Base-by-base conservation (phyloP, 805 yeast species). In the Ogataea paraovalis region DNA sequence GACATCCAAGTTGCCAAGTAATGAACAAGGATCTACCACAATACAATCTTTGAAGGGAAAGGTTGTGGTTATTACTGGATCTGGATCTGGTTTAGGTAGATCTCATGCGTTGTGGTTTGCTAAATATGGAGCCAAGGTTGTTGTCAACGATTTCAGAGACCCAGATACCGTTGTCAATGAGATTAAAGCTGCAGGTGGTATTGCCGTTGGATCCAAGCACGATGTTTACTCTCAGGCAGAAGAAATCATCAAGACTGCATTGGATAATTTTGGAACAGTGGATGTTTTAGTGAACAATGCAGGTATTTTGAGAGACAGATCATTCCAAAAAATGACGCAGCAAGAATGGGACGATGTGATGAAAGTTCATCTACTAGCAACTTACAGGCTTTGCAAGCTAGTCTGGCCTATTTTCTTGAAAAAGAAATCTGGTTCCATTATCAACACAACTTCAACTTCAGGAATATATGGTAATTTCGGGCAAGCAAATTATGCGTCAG, bases 381-480 rank as follows among this genome's bases (percentile, higher is more conserved):
- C 96, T 25, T 90, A 72, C 71, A 77, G 83, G 60, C 79, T 92
- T 65, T 80, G 89, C 56, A 85, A 87, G 64, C 85, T 91, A 45
- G 96, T 92, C 9, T 92, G 97, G 97, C 97, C 97, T 33, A 72
- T 85, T 55, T 87, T 92, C 66, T 56, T 76, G 47, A 79, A 87
- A 64, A 89, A 91, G 69, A 80, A 83, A 57, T 76, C 78, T 46
- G 97, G 98, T 57, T 77, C 81, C 54, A 83, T 92, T 47, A 79
- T 92, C 56, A 92, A 92, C 69, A 87, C 96, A 40, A 79, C 97
- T 21, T 90, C 97, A 18, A 92, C 98, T 9, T 90, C 97, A 2
- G 99, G 98, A 55, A 90, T 92, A 57, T 92, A 92, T 68, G 99
- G 99, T 54, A 89, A 86, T 73, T 92, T 92, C 71, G 99, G 99